Conservation (phyloP, 179 eudicot species). For the Beta macrorhiza region DNA sequence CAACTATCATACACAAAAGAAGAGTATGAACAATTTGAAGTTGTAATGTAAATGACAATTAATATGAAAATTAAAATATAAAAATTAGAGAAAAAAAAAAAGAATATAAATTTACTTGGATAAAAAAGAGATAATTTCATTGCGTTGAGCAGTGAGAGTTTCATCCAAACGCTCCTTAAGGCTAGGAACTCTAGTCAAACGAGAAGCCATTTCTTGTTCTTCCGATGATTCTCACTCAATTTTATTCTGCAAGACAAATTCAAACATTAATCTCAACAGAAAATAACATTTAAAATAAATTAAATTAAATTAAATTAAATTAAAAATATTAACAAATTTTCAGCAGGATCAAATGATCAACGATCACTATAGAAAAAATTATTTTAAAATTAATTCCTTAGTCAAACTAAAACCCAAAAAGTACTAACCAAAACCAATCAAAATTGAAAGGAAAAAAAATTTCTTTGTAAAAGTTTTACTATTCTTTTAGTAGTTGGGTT, state of each 20-base stretch:
- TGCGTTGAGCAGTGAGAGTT: conserved; percentile 56
- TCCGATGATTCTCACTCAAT: conserved; percentile 10
- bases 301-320: neutral
- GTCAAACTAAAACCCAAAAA: neutral
- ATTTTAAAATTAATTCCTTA: neutral
- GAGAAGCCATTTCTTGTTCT: conserved; percentile 28
- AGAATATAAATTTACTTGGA: conserved; percentile 40
- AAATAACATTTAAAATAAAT: neutral
- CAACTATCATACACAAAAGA: neutral
- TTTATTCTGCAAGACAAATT: neutral
- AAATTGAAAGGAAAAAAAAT: neutral
- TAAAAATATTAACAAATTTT: no score
- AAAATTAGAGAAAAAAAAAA: neutral
- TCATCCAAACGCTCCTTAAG: conserved; percentile 76
- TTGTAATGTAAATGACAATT: neutral
- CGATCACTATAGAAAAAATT: neutral
- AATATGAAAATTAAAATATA: neutral
- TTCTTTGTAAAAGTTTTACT: neutral
- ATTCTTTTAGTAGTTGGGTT: neutral
- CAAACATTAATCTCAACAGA: neutral
- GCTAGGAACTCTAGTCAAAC: conserved; percentile 44
- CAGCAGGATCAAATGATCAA: neutral
- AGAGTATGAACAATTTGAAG: neutral
- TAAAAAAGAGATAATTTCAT: conserved; percentile 59
- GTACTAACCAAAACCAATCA: neutral